A percentile compares a stretch with the other conserved stretches of the same genome.
Evolutionary conservation across 768 basidiomycete species (phyloP).

Genomic region (Cystobasidium ongulense): DNA sequence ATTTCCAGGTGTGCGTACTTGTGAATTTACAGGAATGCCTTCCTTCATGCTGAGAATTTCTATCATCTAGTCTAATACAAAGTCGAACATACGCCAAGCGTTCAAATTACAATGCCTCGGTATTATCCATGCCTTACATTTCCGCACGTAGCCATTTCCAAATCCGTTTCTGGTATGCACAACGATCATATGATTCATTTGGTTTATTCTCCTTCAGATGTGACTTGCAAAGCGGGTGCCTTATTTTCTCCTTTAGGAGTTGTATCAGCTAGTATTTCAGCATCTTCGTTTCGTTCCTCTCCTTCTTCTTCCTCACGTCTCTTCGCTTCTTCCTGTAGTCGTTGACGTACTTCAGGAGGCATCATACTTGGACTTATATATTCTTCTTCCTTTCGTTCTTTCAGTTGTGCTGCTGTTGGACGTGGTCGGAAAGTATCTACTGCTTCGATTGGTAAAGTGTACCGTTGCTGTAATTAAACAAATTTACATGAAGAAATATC

Average conservation of each 20-base stretch:
- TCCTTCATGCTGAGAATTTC: too few relatives aligned
- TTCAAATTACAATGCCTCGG: too few relatives aligned
- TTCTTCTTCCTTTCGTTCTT: not conserved
- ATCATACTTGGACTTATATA: slow-evolving; percentile 26
- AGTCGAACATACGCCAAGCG: too few relatives aligned
- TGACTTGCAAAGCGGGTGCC: not conserved
- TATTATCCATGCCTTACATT: not conserved
- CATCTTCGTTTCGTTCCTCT: not conserved
- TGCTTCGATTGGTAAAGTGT: slow-evolving; percentile 78
- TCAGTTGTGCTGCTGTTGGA: not conserved
- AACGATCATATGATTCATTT: not conserved
- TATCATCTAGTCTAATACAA: too few relatives aligned
- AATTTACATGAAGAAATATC: not conserved
- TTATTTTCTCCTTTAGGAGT: not conserved
- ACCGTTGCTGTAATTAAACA: slow-evolving; percentile 51
- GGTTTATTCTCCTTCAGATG: not conserved
- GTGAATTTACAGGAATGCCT: too few relatives aligned
- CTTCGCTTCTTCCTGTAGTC: slow-evolving; percentile 11
- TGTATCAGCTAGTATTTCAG: not conserved
- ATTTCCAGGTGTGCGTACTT: too few relatives aligned
- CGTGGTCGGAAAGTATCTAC: slow-evolving; percentile 81
- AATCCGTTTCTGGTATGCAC: too few relatives aligned
- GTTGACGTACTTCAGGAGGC: not conserved
- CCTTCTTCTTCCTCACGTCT: not conserved
- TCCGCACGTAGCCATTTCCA: too few relatives aligned